Evolutionary conservation across 2,329 filamentous ascomycete genomes (phyloP), one percentile per base, ranked within the genome.

Genomic region (Graphilbum ipis-grandicollis): DNA sequence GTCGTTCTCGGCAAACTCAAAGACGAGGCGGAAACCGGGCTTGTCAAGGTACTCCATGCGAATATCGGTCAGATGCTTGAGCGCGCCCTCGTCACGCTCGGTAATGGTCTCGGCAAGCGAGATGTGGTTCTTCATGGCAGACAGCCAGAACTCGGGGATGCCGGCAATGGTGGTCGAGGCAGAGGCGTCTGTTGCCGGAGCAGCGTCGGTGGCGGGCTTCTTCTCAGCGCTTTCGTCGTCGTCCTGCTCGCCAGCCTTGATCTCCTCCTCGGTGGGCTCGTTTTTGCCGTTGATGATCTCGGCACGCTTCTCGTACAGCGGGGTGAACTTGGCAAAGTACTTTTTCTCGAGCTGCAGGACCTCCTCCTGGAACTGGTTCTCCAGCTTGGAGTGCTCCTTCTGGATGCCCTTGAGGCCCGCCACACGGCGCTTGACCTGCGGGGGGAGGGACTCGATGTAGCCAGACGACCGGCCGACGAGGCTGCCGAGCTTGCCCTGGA

Each of bases 11-110:
- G 75, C 71, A 49, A 98, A 98, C 54, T 94, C 86, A 56, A 98
- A 98, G 60, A 98, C 93, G 40, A 98, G 74, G 47, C 84, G 82
- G 81, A 98, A 98, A 44, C 90, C 90, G 34, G 90, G 90, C 56
- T 88, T 86, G 61, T 98, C 88, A 47, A 96, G 81, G 57, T 98
- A 98, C 64, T 98, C 88, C 88, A 98, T 94, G 55, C 88, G 85
- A 51, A 98, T 84, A 56, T 98, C 88, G 47, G 71, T 78, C 40
- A 98, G 69, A 54, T 79, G 70, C 65, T 92, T 93, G 40, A 98
- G 77, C 37, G 86, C 90, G 48, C 74, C 76, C 71, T 98, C 90
- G 55, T 98, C 90, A 46, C 85, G 81, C 52, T 96, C 90, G 51
- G 90, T 98, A 57, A 98, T 94, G 75, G 94, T 93, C 63, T 98